A percentile compares a stretch with the other conserved stretches of the same genome.
Evolutionary conservation across 1,139 yeast genomes (phyloP).

Genomic region (Pichia cactophila): DNA sequence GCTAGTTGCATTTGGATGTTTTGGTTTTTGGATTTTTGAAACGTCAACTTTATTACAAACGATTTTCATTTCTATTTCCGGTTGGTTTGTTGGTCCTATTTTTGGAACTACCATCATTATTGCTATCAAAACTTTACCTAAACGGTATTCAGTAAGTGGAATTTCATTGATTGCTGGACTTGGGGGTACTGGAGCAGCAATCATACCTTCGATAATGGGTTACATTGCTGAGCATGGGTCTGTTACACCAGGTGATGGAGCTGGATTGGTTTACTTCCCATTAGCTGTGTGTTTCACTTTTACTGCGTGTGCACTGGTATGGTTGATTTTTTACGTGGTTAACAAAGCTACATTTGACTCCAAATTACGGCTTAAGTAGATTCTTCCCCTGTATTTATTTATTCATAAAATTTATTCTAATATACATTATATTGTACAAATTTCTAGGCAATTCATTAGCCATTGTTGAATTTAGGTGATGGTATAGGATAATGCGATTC

Average conservation of each 20-base stretch:
- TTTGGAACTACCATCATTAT: slow-evolving; percentile 71
- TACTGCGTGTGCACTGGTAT: slow-evolving; percentile 17
- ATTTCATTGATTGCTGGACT: slow-evolving; percentile 71
- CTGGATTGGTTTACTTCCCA: slow-evolving; percentile 27
- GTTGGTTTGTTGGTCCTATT: slow-evolving; percentile 70
- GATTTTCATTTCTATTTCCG: slow-evolving; percentile 45
- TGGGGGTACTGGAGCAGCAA: slow-evolving; percentile 78
- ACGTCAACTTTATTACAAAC: slow-evolving; percentile 22
- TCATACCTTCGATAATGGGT: slow-evolving; percentile 59
- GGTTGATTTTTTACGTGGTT: slow-evolving; percentile 22
- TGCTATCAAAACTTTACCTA: slow-evolving; percentile 56
- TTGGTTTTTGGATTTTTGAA: slow-evolving; percentile 19
- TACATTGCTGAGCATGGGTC: slow-evolving; percentile 23
- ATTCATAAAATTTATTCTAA: neutral
- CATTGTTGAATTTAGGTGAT: neutral
- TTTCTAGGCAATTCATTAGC: neutral
- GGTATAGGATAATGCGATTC: neutral
- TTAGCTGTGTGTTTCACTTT: slow-evolving; percentile 18
- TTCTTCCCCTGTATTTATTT: neutral
- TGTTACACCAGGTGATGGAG: slow-evolving; percentile 15
- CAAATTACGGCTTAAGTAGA: slow-evolving; percentile 12
- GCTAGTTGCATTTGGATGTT: slow-evolving; percentile 19
- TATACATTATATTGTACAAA: neutral
- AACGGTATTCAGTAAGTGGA: slow-evolving; percentile 54
- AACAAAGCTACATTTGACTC: slow-evolving; percentile 15